These are phyloP conservation scores for Camellia lanceoleosa DNA, from an alignment of 148 eudicot species.

Conservation along the genomic window DNA sequence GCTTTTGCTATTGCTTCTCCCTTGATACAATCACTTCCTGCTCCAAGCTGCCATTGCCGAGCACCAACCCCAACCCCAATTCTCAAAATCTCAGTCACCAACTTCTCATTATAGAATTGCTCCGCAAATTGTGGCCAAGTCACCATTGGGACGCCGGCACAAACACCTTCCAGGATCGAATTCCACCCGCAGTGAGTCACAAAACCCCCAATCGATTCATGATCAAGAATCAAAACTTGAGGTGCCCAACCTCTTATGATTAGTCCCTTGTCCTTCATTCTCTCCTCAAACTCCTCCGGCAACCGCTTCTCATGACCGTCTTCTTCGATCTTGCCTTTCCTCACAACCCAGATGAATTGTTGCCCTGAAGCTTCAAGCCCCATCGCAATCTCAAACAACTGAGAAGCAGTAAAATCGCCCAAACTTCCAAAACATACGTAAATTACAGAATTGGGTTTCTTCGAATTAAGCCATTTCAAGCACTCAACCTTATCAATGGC, in stretches of 20 bases:
- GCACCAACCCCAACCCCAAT: no score
- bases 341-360: neutral
- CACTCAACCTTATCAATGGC: slow-evolving; percentile 40
- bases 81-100: no score
- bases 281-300: no score
- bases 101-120: no score
- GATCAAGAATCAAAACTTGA: no score
- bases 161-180: slow-evolving; percentile 20
- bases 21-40: no score
- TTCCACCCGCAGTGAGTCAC: neutral
- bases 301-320: no score
- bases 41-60: no score
- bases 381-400: slow-evolving; percentile 25
- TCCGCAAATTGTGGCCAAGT: slow-evolving; percentile 30
- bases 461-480: slow-evolving; percentile 35
- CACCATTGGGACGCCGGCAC: slow-evolving; percentile 33
- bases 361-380: slow-evolving; percentile 34
- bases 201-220: no score
- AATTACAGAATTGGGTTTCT: slow-evolving; percentile 35
- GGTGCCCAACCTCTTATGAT: no score
- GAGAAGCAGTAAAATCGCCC: slow-evolving; percentile 9
- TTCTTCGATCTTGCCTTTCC: no score
- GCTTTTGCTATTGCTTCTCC: slow-evolving; percentile 5
- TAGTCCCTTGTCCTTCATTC: no score
- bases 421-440: slow-evolving; percentile 51